Conservation (phyloP, 441 rosid genomes). For the Euphorbia celastroides region DNA sequence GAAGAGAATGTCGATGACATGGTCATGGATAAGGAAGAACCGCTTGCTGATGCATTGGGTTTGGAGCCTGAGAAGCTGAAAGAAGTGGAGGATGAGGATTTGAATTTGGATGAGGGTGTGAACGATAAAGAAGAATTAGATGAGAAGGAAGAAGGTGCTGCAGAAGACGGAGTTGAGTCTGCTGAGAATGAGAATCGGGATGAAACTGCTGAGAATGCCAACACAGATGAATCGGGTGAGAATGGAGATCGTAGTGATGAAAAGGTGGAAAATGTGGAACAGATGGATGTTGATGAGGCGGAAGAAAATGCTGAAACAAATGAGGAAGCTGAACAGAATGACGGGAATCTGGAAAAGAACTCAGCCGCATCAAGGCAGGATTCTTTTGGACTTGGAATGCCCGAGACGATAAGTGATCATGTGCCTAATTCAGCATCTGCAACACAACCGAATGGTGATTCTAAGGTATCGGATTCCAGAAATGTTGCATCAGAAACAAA, state of each 20-base stretch:
- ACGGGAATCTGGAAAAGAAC: conserved; percentile 38
- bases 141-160: conserved; percentile 44
- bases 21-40: conserved; percentile 60
- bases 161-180: conserved; percentile 44
- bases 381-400: conserved; percentile 35
- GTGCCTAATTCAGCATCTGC: conserved; percentile 51
- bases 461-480: conserved; percentile 42
- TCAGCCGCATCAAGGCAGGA: conserved; percentile 35
- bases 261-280: conserved; percentile 29
- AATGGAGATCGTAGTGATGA: conserved; percentile 37
- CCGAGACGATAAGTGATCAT: conserved; percentile 32
- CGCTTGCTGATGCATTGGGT: conserved; percentile 62
- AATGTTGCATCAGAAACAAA: conserved; percentile 50
- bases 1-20: conserved; percentile 58
- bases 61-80: conserved; percentile 48
- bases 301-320: conserved; percentile 40
- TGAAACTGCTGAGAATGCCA: conserved; percentile 1
- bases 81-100: conserved; percentile 45
- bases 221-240: conserved; percentile 17
- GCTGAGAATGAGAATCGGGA: conserved; percentile 31
- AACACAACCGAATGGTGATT: conserved; percentile 46
- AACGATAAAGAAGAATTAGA: conserved; percentile 42
- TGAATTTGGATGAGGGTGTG: conserved; percentile 49
- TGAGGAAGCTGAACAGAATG: conserved; percentile 32
- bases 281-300: conserved; percentile 36